A percentile compares a stretch with the other conserved stretches of the same genome.
phyloP scores from a whole-genome alignment of 2,329 filamentous ascomycete species.

The Zopfia rhizophila region DNA sequence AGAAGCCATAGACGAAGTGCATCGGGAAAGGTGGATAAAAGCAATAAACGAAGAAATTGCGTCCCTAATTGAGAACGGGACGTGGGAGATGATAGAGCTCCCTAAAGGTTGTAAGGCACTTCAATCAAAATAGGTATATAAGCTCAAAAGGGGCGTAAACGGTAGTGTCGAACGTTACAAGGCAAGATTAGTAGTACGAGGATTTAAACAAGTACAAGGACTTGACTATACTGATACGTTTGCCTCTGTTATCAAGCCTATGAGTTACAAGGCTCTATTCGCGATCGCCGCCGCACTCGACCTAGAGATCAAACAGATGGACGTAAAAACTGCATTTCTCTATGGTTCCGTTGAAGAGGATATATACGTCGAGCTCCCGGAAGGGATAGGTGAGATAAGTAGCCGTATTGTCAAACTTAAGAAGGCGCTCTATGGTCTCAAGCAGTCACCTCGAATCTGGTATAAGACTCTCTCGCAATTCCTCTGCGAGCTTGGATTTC shows the following conservation, averaged over 20 bases:
- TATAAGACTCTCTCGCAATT: constrained; percentile 28
- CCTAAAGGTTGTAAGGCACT: constrained; percentile 16
- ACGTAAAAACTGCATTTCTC: constrained; percentile 47
- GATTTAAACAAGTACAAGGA: constrained; percentile 36
- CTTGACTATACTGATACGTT: constrained; percentile 42
- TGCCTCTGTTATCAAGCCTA: constrained; percentile 32
- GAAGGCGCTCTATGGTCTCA: constrained; percentile 44
- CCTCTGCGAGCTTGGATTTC: constrained; percentile 28
- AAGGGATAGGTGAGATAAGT: constrained; percentile 12
- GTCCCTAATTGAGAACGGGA: constrained; percentile 25
- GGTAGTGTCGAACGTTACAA: constrained; percentile 35
- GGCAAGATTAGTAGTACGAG: constrained; percentile 34
- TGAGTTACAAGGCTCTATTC: constrained; percentile 39
- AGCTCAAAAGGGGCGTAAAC: constrained; percentile 31
- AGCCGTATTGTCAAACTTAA: constrained; percentile 27
- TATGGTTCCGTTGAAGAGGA: constrained; percentile 36
- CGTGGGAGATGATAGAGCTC: constrained; percentile 19
- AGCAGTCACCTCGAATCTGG: constrained; percentile 39
- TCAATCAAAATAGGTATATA: constrained; percentile 30
- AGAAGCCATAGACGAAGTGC: too few species aligned
- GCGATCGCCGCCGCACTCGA: constrained; percentile 27
- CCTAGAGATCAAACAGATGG: constrained; percentile 41
- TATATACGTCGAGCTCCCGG: constrained; percentile 37
- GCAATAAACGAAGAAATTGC: constrained; percentile 22
- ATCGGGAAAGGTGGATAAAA: constrained; percentile 23